Base-by-base conservation (phyloP, 2,329 filamentous ascomycete genomes). In the Xylariaceae sp. region DNA sequence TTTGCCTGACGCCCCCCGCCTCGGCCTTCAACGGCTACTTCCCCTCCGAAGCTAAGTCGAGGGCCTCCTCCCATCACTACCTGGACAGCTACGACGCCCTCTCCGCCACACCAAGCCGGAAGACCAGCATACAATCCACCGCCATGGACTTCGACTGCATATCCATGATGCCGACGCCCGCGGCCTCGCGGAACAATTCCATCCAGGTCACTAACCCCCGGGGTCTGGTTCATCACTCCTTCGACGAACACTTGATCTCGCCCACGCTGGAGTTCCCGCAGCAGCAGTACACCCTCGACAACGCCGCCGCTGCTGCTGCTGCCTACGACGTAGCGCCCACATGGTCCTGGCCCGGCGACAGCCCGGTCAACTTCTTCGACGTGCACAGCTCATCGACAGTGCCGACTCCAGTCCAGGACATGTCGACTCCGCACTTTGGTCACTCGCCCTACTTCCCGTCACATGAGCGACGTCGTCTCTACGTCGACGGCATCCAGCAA, bases 401-500 rank as follows among this genome's bases (percentile, higher is more conserved):
- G 35, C 62, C 63, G 4, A 60, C 62, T 4, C 55, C 30, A 34
- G 3, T 62, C 39, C 57, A 71, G 70, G 9, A 66, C 71, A 3
- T 69, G 68, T 11, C 63, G 65, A 30, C 72, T 70, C 55, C 60
- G 15, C 55, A 61, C 11, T 58, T 47, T 39, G 47, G 65, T n/a
- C 55, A 61, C n/a, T 57, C 51, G 8, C 54, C 53, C 5, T 65
- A 68, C 67, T 18, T 61, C 9, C 30, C 53, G 1, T 67, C 72
- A 53, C 71, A 73, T 30, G 66, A 70, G 3, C 75, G 75, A 54
- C 73, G 75, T 56, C 75, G 76, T 64, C 71, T 76, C 59, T 73
- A 74, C 66, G 69, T 77, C 4, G 73, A 76, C 49, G 74, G 77
- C 58, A 73, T 75, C 8, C 77, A 77, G 64, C 74, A 76, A 57